phyloP scores from a whole-genome alignment of 305 asterid species.

The Withania somnifera region DNA sequence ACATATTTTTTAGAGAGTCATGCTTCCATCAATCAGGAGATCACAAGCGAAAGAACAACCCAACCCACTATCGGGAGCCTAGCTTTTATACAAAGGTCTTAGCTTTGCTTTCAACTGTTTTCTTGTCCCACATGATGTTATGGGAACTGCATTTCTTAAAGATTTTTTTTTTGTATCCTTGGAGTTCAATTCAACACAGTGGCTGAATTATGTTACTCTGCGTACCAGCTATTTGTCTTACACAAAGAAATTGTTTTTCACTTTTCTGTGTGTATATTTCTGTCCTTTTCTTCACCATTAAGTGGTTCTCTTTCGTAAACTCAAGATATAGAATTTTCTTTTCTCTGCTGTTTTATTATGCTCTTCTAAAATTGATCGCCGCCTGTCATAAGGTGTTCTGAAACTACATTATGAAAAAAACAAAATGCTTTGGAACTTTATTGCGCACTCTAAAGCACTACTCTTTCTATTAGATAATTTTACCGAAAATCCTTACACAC shows the following conservation, averaged over 20 bases:
- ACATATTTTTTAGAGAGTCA: conserved; percentile 86
- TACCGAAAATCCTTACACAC: neutral
- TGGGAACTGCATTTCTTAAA: neutral
- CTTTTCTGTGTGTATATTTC: neutral
- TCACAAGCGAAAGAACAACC: conserved; percentile 73
- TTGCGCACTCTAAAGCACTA: neutral
- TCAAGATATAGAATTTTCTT: neutral
- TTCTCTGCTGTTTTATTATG: neutral
- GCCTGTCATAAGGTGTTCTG: neutral
- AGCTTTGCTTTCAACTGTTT: neutral
- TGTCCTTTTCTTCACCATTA: neutral
- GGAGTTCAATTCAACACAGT: neutral
- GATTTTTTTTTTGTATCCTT: neutral
- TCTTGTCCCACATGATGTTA: neutral
- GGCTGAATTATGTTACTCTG: neutral
- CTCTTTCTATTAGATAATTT: neutral
- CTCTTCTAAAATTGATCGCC: neutral
- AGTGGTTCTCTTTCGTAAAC: neutral
- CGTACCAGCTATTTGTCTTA: neutral
- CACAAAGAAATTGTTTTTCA: neutral
- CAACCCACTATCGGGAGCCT: conserved; percentile 94
- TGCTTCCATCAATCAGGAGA: conserved; percentile 97
- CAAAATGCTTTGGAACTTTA: neutral
- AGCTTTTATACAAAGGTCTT: conserved; percentile 86
- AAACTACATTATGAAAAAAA: neutral